Evolutionary conservation across 768 basidiomycete species (phyloP).

Genomic region (Boletus rubroflammeus): DNA sequence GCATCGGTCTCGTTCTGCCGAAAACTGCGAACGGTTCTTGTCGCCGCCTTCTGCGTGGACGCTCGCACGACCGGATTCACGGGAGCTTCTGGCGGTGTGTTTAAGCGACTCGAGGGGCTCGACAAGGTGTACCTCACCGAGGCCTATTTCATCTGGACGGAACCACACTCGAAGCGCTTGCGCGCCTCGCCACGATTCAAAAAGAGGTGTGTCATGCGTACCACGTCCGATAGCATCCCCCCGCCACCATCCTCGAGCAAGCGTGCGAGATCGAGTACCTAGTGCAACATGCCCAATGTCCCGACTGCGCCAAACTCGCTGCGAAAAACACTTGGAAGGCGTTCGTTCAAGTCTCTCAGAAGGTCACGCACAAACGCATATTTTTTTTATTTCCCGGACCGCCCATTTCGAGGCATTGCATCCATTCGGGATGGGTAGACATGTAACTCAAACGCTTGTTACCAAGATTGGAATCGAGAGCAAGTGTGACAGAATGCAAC

Average conservation of each 20-base stretch:
- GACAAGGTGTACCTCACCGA: constrained; percentile 94
- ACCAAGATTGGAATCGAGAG: too few relatives aligned
- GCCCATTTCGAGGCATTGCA: constrained; percentile 81
- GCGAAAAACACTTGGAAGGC: constrained; percentile 99
- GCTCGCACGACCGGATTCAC: constrained; percentile 81
- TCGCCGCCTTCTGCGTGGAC: constrained; percentile 89
- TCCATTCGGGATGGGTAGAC: too few relatives aligned
- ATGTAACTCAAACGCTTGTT: too few relatives aligned
- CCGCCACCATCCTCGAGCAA: constrained; percentile 94
- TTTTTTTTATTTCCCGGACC: constrained; percentile 98
- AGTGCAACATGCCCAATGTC: constrained; percentile 92
- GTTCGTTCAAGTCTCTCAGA: constrained; percentile 97
- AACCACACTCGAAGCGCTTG: constrained; percentile 93
- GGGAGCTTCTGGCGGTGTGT: constrained; percentile 91
- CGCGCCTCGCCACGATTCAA: constrained; percentile 91
- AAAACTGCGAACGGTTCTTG: constrained; percentile 94
- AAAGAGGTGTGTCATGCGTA: constrained; percentile 74
- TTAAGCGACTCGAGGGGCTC: constrained; percentile 92
- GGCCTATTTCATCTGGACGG: constrained; percentile 99
- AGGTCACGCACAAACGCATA: constrained; percentile 96
- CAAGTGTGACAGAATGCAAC: too few relatives aligned
- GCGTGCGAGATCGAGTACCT: constrained; percentile 96
- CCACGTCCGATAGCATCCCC: too few relatives aligned
- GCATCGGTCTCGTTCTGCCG: constrained; percentile 90
- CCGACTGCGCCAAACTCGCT: constrained; percentile 88